Base-by-base conservation (phyloP, 2,329 filamentous ascomycete genomes). In the Scedosporium apiospermum region DNA sequence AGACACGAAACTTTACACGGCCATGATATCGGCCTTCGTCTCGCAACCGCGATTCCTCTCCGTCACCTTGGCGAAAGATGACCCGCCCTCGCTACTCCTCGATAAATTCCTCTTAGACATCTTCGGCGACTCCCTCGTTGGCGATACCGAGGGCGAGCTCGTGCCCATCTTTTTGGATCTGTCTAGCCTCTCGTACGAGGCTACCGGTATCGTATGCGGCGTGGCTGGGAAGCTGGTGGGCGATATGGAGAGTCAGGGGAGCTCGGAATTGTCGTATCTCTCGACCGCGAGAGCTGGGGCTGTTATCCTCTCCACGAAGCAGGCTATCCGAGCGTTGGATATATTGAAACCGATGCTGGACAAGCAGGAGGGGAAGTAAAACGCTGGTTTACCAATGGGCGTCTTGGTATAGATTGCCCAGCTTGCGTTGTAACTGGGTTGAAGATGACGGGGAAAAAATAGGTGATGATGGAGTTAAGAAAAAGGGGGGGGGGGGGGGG, bases 131-230 rank as follows among this genome's bases (percentile, higher is more conserved):
- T 84, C 91, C 0, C 77, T 98, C 1, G 84, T 96, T 0, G 92
- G 91, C 12, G 81, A 88, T 65, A 90, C 84, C 57, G 86, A 86
- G 61, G 87, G 87, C 66, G 85, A 85, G 64, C 80, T 93, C 41
- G 85, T 96, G 1, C 92, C 95, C 1, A 95, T 99, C 68, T 93
- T 92, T 64, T 82, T 99, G 3, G 91, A 98, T 69, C 81, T 99
- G 27, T 86, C 85, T 21, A 86, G 85, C 51, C 78, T 98, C 49
- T 90, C 93, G 0, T 82, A 93, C 51, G 91, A 96, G 73, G 92
- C 91, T 6, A 96, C 93, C 0, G 93, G 93, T 23, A 97, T 99
- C 63, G 91, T 99, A 3, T 97, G 93, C 68, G 93, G 95, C 30
- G 91, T 99, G 2, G 93, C 93, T 0, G 91, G 92, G 27, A 83